Base-by-base conservation (phyloP, 768 basidiomycete species). In the Russula vinacea region DNA sequence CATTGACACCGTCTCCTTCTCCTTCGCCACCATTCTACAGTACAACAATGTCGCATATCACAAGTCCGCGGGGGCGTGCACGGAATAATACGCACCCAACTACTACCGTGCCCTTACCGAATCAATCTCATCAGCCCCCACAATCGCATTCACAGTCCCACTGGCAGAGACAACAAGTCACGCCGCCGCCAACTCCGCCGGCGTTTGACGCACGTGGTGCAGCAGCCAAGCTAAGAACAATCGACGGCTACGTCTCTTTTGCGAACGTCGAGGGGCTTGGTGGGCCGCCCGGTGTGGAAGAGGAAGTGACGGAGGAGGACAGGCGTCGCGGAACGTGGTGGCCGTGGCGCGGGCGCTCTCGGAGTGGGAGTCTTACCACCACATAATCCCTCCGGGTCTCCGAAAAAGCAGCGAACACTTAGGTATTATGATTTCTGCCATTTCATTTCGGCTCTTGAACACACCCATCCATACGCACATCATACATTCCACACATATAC, bases 211-310 rank as follows among this genome's bases (percentile, higher is more conserved):
- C 82, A 13, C 81, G 83, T 45, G 80, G 78, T 24, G 87, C 88
- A 7, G 80, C 80, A n/a, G 81, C 79, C 37, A 80, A 81, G 60
- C 82, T 86, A 66, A 78, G 77, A 29, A 74, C 79, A 39, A 80
- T 84, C 35, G 78, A 83, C 17, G 87, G 87, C 1, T 88, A 88
- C 67, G 84, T 89, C 40, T 83, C 81, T n/a, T 89, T 89, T 61
- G 79, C 84, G 45, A 81, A 79, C 55, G 80, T 89, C 11, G 86
- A 86, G 74, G 87, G 87, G 26, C 77, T 89, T 9, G 88, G 88
- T 0, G 78, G 77, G 24, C 87, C 87, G 17, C 80, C 84, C 0
- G 81, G 78, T 29, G 74, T 74, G 42, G 76, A 78, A 54, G 80
- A 78, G 19, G 74, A 68, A 6, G n/a, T 19, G 19, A 44, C 40